Conservation (phyloP, 164 flowering plant species). For the Vitis rupestris region DNA sequence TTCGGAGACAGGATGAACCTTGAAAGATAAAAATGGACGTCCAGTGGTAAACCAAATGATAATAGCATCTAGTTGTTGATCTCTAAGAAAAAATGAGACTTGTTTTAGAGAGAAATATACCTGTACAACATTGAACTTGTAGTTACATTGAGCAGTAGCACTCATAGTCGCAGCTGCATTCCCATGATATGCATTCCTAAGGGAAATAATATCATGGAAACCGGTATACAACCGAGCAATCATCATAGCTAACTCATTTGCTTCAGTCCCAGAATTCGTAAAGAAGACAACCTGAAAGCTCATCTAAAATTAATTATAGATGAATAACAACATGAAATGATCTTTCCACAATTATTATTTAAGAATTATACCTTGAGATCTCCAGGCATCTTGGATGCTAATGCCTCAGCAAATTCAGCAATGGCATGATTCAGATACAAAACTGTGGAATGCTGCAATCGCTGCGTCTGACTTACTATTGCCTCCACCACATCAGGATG, state of each 20-base stretch:
- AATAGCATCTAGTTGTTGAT: too few relatives aligned
- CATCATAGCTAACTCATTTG: conserved; percentile 94
- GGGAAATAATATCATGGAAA: conserved; percentile 69
- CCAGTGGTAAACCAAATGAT: background rate
- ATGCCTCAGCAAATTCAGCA: conserved; percentile 89
- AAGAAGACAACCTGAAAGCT: conserved; percentile 75
- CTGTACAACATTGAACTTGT: conserved; percentile 88
- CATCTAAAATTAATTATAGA: background rate
- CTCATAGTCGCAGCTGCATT: conserved; percentile 94
- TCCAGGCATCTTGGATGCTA: conserved; percentile 84
- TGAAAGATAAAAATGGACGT: too few relatives aligned
- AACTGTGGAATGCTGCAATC: conserved; percentile 83
- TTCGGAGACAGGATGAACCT: too few relatives aligned
- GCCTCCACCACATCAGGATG: conserved; percentile 88
- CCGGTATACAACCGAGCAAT: conserved; percentile 86
- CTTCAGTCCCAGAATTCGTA: conserved; percentile 98
- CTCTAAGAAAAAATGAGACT: background rate
- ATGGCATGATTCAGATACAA: conserved; percentile 77
- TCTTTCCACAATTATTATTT: too few relatives aligned
- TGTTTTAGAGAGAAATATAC: conserved; percentile 27
- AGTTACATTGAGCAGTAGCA: conserved; percentile 73
- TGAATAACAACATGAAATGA: too few relatives aligned
- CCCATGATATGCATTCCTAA: conserved; percentile 92
- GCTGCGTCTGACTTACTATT: conserved; percentile 55
- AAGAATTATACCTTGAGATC: conserved; percentile 66